Base-by-base conservation (phyloP, 2,329 filamentous ascomycete species). In the Diaporthe vexans region DNA sequence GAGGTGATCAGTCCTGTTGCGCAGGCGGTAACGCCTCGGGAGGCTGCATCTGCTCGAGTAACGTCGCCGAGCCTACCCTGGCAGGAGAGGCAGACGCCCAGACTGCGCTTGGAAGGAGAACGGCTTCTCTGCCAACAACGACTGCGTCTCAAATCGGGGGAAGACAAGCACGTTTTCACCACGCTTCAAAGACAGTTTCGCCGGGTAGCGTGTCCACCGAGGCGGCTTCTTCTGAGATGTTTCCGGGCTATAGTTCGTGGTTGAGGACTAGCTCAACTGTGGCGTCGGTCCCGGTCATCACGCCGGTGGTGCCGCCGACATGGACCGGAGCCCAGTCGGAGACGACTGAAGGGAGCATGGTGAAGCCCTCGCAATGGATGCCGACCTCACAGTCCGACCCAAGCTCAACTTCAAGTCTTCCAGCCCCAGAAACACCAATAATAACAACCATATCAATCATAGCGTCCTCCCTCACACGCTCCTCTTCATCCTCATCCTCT, bases 1-100 rank as follows among this genome's bases (percentile, higher is more conserved):
- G 74, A 67, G 48, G 71, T 35, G 63, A 77, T 57, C 63, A 48
- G 24, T 79, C 76, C 29, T 80, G 80, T 77, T 80, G 79, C 69
- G 58, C 68, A 35, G 69, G 58, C 63, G 78, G 79, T 71, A 79
- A 77, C 73, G 70, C 75, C 8, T 48, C 65, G 5, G 78, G 77
- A n/a, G 67, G 54, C 40, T 80, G 80, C 75, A 74, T 46, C 40
- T 80, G 79, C 71, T 56, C 70, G 7, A 61, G 65, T 43, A 40
- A 63, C 26, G 57, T 70, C 51, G 75, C 56, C 19, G 71, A 52
- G 19, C 76, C 76, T 19, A 73, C 71, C 11, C 59, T 79, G 59
- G 17, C n/a, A 21, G 56, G 43, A 15, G 52, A 33, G 4, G 77
- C 70, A 40, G 52, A 74, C 10, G 70, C 76, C 11, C 79, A 79